Conservation (phyloP, 139 green algal genomes). For the Chlamydomonas incerta region DNA sequence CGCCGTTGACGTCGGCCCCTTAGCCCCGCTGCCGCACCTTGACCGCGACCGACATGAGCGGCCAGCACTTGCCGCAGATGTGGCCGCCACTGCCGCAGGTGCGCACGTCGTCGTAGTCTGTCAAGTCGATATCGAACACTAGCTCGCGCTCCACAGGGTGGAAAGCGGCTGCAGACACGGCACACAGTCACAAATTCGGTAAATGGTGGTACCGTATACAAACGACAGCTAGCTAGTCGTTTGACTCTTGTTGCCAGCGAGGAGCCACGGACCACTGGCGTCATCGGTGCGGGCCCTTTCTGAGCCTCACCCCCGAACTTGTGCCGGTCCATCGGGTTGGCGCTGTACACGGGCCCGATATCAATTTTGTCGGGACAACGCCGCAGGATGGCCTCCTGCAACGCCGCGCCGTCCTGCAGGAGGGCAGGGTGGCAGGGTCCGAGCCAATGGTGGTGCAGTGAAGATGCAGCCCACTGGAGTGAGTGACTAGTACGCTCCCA, state of each 20-base stretch:
- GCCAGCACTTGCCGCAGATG: constrained; percentile 96
- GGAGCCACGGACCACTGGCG: too few species aligned
- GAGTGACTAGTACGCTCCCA: too few species aligned
- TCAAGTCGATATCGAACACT: constrained; percentile 99
- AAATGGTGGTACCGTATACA: too few species aligned
- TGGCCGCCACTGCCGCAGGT: constrained; percentile 88
- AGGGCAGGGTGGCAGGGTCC: too few species aligned
- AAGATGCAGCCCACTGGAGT: too few species aligned
- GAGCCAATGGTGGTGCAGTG: too few species aligned
- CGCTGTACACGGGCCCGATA: constrained; percentile 96
- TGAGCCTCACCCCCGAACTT: constrained; percentile 62
- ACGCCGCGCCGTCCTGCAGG: constrained; percentile 77
- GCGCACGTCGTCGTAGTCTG: constrained; percentile 98
- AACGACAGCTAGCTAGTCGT: too few species aligned
- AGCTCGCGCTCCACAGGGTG: constrained; percentile 92
- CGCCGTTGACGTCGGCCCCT: background rate
- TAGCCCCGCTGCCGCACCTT: constrained; percentile 67
- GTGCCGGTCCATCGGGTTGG: constrained; percentile 85
- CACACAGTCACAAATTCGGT: too few species aligned
- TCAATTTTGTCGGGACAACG: constrained; percentile 96
- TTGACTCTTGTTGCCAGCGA: too few species aligned
- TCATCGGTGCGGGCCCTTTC: too few species aligned
- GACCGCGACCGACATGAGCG: constrained; percentile 94
- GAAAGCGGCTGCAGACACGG: constrained; percentile 67
- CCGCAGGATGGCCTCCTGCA: constrained; percentile 77